phyloP scores from a whole-genome alignment of 2,329 filamentous ascomycete species.

The Hortaea sp. region DNA sequence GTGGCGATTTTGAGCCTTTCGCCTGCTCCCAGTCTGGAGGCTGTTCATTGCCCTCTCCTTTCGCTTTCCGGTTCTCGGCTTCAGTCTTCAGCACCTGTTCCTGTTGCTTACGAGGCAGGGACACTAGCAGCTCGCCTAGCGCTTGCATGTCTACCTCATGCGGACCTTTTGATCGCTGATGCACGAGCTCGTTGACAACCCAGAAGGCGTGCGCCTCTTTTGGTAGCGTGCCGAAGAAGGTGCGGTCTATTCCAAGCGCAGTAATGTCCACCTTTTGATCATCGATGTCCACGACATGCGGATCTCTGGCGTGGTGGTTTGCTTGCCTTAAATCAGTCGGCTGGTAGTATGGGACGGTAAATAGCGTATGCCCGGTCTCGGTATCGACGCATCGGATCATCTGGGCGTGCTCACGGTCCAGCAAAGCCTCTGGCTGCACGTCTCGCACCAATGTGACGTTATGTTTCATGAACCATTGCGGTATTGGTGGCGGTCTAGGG shows the following conservation, averaged over 20 bases:
- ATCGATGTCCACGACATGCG: not conserved
- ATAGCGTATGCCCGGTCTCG: conserved; percentile 22
- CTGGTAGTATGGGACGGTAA: conserved; percentile 19
- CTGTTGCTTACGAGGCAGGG: conserved; percentile 3
- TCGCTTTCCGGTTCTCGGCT: not conserved
- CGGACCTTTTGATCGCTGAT: not conserved
- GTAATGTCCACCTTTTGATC: conserved; percentile 72
- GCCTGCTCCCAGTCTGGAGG: not conserved
- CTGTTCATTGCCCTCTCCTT: not conserved
- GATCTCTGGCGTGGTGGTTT: not conserved
- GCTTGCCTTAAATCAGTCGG: not conserved
- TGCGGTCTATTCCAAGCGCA: conserved; percentile 83
- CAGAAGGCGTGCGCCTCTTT: conserved; percentile 49
- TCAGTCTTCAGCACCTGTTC: conserved; percentile 4
- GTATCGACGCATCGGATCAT: conserved; percentile 20
- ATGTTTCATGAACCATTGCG: conserved; percentile 28
- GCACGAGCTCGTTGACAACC: not conserved
- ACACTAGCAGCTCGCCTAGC: conserved; percentile 2
- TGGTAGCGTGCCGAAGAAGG: conserved; percentile 92
- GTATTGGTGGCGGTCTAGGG: conserved; percentile 24
- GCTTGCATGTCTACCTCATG: not conserved
- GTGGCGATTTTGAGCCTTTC: not conserved
- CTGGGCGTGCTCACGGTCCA: conserved; percentile 1
- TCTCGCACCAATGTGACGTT: conserved; percentile 23
- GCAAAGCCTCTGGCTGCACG: not conserved